These are phyloP conservation scores for Closterium sp. DNA, from an alignment of 139 green algal genomes.

Conservation along the genomic window DNA sequence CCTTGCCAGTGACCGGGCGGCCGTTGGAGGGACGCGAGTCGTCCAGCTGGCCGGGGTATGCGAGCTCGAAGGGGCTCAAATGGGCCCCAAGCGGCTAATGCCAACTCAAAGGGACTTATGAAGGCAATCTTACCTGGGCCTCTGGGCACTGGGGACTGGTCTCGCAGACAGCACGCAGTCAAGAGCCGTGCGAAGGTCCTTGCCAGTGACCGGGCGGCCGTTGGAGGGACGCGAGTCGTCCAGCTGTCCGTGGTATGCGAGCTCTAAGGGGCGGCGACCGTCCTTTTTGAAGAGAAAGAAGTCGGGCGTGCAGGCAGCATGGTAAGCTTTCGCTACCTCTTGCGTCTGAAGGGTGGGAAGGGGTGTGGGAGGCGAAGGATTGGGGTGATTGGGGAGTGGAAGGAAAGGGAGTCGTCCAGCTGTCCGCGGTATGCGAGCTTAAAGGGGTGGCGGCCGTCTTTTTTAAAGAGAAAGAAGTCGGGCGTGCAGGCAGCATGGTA, in stretches of 20 bases:
- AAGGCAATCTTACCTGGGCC: slow-evolving; percentile 28
- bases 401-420: slow-evolving; percentile 70
- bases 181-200: slow-evolving; percentile 65
- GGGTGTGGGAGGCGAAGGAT: neutral
- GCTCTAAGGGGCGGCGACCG: slow-evolving; percentile 51
- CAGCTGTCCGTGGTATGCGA: slow-evolving; percentile 82
- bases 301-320: slow-evolving; percentile 76
- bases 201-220: slow-evolving; percentile 54
- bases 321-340: slow-evolving; percentile 78
- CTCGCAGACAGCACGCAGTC: slow-evolving; percentile 60
- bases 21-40: slow-evolving; percentile 46
- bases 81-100: neutral
- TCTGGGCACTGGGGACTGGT: slow-evolving; percentile 28
- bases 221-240: slow-evolving; percentile 64
- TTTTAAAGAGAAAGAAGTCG: slow-evolving; percentile 71
- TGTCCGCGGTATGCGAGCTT: slow-evolving; percentile 80
- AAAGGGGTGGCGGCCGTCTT: slow-evolving; percentile 57
- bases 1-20: slow-evolving; percentile 57
- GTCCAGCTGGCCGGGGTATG: no score
- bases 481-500: slow-evolving; percentile 79
- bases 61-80: slow-evolving; percentile 6
- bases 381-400: no score
- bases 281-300: slow-evolving; percentile 72
- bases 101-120: neutral
- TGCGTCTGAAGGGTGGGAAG: slow-evolving; percentile 51